Conservation (phyloP, 2,329 filamentous ascomycete genomes). For the Paracamarosporium sp. region DNA sequence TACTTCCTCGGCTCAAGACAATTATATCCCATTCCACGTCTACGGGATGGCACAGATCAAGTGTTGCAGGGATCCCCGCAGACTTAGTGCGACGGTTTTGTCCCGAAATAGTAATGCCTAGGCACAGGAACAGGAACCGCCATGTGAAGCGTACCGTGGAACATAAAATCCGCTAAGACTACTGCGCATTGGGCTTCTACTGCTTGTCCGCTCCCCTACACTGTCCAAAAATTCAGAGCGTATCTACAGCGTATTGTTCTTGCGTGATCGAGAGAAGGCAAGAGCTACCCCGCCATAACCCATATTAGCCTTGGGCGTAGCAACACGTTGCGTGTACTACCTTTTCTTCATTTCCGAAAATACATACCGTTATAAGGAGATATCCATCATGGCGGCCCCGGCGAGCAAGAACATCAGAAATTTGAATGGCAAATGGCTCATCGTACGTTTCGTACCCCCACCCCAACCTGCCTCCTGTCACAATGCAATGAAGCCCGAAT, state of each 20-base stretch:
- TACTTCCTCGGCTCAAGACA: slow-evolving; percentile 4
- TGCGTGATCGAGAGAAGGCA: neutral
- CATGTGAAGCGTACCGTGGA: slow-evolving; percentile 9
- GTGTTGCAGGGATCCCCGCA: slow-evolving; percentile 12
- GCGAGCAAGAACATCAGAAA: slow-evolving; percentile 39
- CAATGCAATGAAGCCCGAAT: neutral
- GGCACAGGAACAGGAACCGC: slow-evolving; percentile 10
- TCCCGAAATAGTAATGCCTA: slow-evolving; percentile 13
- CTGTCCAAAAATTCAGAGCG: neutral
- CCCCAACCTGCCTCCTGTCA: neutral
- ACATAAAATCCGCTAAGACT: neutral
- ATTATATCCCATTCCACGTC: neutral
- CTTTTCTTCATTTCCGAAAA: neutral
- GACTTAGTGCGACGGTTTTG: neutral
- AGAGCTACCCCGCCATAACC: neutral
- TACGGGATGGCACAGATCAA: neutral
- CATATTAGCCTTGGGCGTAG: too few species aligned
- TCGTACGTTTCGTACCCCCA: slow-evolving; percentile 30
- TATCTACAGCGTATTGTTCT: neutral
- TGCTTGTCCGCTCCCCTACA: neutral
- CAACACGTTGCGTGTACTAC: neutral
- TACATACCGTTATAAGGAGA: neutral
- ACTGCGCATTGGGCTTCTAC: neutral
- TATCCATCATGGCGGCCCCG: slow-evolving; percentile 46
- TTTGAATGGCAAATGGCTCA: slow-evolving; percentile 47